Percentiles rank a stretch among this genome's conserved stretches.
Evolutionary conservation across 345 rosid genomes (phyloP).

Genomic region (Syzygium grande): DNA sequence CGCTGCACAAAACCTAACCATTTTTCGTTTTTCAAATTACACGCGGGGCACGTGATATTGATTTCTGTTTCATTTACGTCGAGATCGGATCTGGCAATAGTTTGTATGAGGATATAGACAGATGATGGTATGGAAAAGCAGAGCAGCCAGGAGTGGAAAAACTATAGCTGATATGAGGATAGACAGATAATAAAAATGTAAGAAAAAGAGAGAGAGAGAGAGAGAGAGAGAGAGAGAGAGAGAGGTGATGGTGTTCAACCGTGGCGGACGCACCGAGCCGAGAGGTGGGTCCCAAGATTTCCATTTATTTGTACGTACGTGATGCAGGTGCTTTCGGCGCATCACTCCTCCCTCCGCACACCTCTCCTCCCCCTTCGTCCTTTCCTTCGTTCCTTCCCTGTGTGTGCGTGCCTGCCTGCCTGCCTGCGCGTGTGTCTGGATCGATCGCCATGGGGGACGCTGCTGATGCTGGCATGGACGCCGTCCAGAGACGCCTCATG

Average conservation of each 20-base stretch:
- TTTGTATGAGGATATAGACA: neutral
- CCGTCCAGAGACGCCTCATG: constrained; percentile 98
- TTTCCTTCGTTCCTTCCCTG: neutral
- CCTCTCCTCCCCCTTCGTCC: neutral
- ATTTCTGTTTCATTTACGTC: neutral
- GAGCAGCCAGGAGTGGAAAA: neutral
- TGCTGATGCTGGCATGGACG: constrained; percentile 82
- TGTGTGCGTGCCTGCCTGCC: too few species aligned
- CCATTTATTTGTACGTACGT: neutral
- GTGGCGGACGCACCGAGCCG: neutral
- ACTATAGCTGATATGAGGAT: neutral
- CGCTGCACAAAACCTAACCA: neutral
- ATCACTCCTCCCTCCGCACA: neutral
- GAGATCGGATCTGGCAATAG: neutral
- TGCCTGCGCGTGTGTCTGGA: neutral
- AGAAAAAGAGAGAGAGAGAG: too few species aligned
- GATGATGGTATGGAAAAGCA: neutral
- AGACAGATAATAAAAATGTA: neutral
- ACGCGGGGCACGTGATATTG: neutral
- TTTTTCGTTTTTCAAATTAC: neutral
- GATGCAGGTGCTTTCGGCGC: neutral
- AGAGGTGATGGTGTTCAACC: neutral
- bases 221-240: too few species aligned
- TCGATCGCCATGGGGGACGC: neutral
- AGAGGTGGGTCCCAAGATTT: neutral